phyloP scores from a whole-genome alignment of 2,329 filamentous ascomycete genomes.

The Aspergillus persii region DNA sequence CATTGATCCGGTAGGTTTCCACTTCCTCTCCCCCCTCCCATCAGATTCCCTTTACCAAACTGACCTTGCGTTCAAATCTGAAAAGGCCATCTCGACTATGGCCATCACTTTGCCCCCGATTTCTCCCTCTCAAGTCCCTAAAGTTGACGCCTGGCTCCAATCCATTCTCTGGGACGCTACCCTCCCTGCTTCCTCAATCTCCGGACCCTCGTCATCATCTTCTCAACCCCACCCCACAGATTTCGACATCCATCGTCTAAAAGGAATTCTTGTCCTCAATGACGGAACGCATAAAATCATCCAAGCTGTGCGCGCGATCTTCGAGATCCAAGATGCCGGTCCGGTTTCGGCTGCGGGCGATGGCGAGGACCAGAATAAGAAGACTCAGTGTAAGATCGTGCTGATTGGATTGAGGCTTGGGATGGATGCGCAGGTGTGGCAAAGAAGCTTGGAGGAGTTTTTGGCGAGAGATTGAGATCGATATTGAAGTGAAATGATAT shows the following conservation, averaged over 20 bases:
- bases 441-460: slow-evolving; percentile 34
- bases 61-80: slow-evolving; percentile 4
- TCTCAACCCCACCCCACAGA: slow-evolving; percentile 21
- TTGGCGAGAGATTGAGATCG: slow-evolving; percentile 10
- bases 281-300: slow-evolving; percentile 69
- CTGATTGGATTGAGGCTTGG: slow-evolving; percentile 47
- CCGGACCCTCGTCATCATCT: not conserved
- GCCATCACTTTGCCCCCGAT: slow-evolving; percentile 67
- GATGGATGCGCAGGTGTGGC: slow-evolving; percentile 31
- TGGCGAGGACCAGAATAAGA: slow-evolving; percentile 9
- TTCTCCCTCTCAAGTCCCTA: slow-evolving; percentile 54
- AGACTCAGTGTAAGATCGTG: slow-evolving; percentile 43
- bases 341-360: slow-evolving; percentile 18
- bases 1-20: slow-evolving; percentile 70
- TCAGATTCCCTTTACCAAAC: not conserved
- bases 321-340: slow-evolving; percentile 75
- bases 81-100: slow-evolving; percentile 77
- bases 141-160: slow-evolving; percentile 77
- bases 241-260: slow-evolving; percentile 85
- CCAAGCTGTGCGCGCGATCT: slow-evolving; percentile 89
- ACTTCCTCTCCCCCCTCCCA: not conserved
- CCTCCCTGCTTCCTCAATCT: slow-evolving; percentile 20
- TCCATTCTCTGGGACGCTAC: slow-evolving; percentile 74
- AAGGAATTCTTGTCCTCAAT: slow-evolving; percentile 71
- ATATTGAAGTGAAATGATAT: not conserved